Conservation (phyloP, 805 yeast species). For the Barnettozyma pratensis region DNA sequence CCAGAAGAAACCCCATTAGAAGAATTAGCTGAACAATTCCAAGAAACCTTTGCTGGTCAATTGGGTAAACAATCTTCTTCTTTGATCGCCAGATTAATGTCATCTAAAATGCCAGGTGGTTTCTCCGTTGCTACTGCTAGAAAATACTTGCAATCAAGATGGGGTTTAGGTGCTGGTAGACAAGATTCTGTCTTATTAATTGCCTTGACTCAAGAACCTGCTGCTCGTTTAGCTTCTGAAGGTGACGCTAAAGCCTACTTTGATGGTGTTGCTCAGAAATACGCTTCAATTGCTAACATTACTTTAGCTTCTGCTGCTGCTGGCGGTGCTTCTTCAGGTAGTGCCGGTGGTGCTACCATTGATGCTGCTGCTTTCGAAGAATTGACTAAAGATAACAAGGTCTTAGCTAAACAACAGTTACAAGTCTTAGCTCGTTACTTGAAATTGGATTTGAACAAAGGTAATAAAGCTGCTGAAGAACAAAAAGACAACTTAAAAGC, state of each 20-base stretch:
- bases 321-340: constrained; percentile 43
- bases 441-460: constrained; percentile 86
- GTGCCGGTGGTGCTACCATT: constrained; percentile 79
- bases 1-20: constrained; percentile 97
- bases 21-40: constrained; percentile 94
- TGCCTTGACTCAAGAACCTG: constrained; percentile 88
- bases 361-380: constrained; percentile 94
- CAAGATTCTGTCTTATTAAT: constrained; percentile 84
- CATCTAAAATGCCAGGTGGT: constrained; percentile 99
- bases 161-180: constrained; percentile 92
- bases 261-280: constrained; percentile 76
- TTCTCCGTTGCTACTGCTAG: constrained; percentile 89
- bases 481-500: constrained; percentile 76
- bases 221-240: constrained; percentile 80
- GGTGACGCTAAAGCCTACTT: constrained; percentile 87
- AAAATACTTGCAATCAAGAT: constrained; percentile 85
- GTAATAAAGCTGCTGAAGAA: constrained; percentile 76
- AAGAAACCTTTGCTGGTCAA: constrained; percentile 81
- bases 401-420: constrained; percentile 51
- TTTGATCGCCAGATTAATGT: constrained; percentile 82
- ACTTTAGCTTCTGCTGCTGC: constrained; percentile 63
- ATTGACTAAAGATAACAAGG: constrained; percentile 42
- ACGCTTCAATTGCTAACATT: constrained; percentile 79
- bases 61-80: constrained; percentile 93
- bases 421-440: constrained; percentile 94